Conservation (phyloP, 2,329 filamentous ascomycete species). For the Camptophora hylomeconis region DNA sequence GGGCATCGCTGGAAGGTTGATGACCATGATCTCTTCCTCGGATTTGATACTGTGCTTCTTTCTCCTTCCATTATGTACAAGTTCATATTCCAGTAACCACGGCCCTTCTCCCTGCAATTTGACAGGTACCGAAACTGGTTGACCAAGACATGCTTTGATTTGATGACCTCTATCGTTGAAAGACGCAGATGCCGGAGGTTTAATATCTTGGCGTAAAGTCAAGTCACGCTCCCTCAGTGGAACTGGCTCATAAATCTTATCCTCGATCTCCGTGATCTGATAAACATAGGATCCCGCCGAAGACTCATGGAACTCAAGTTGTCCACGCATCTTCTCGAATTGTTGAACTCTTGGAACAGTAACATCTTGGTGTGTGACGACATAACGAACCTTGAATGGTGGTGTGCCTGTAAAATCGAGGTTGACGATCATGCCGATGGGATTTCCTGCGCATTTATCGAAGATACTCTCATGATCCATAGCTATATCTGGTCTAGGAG, state of each 20-base stretch:
- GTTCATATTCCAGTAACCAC: constrained; percentile 82
- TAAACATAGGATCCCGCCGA: constrained; percentile 80
- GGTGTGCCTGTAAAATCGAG: constrained; percentile 85
- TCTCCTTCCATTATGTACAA: constrained; percentile 78
- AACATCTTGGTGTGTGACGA: constrained; percentile 44
- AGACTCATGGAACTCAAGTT: constrained; percentile 70
- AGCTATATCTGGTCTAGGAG: constrained; percentile 67
- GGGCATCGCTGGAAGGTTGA: constrained; percentile 60
- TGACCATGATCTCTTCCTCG: constrained; percentile 48
- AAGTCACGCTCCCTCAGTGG: constrained; percentile 41
- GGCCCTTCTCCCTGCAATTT: constrained; percentile 69
- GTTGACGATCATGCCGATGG: constrained; percentile 78
- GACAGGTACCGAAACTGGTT: constrained; percentile 63
- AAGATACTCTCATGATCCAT: constrained; percentile 70
- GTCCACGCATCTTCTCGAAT: constrained; percentile 62
- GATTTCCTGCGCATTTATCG: constrained; percentile 89
- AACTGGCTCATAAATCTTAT: constrained; percentile 63
- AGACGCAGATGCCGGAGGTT: constrained; percentile 71
- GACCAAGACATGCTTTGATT: constrained; percentile 67
- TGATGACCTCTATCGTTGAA: constrained; percentile 43
- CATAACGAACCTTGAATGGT: constrained; percentile 73
- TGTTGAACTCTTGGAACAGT: constrained; percentile 41
- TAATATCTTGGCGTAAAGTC: constrained; percentile 75
- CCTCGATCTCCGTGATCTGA: constrained; percentile 66
- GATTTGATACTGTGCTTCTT: constrained; percentile 57